Evolutionary conservation across 2,329 filamentous ascomycete genomes (phyloP).

Genomic region (Fusarium virguliforme): DNA sequence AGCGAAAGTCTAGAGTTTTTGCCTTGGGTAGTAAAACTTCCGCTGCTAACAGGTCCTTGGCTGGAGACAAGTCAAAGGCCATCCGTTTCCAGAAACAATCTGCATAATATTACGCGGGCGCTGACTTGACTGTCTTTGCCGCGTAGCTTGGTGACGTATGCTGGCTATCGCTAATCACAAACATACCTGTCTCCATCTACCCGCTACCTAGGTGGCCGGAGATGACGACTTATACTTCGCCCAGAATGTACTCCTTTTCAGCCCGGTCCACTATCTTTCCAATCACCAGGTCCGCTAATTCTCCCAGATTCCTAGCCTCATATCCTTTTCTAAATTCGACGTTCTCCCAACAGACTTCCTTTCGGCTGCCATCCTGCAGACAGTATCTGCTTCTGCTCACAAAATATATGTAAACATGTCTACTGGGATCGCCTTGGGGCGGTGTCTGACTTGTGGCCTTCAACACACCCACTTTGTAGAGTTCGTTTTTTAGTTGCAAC

Average conservation of each 20-base stretch:
- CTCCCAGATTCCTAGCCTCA: background rate
- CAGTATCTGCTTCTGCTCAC: background rate
- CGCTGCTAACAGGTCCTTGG: background rate
- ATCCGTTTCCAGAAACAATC: background rate
- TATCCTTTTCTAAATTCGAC: conserved; percentile 1
- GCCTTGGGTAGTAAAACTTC: background rate
- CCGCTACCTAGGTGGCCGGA: background rate
- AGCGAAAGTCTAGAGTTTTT: background rate
- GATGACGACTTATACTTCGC: background rate
- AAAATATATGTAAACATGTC: background rate
- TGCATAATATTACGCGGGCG: background rate
- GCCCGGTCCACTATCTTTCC: background rate
- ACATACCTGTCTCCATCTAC: background rate
- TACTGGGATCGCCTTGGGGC: background rate
- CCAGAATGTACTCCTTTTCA: background rate
- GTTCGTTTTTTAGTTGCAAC: background rate
- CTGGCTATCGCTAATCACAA: background rate
- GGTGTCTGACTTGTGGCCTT: background rate
- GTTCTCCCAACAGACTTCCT: background rate
- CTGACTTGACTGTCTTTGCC: background rate
- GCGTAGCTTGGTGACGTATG: background rate
- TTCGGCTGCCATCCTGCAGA: background rate
- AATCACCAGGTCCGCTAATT: background rate
- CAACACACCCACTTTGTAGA: background rate
- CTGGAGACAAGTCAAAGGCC: background rate